Evolutionary conservation across 1,284 basidiomycete genomes (phyloP), one percentile per base, ranked within the genome.

Genomic region (Naganishia albida): DNA sequence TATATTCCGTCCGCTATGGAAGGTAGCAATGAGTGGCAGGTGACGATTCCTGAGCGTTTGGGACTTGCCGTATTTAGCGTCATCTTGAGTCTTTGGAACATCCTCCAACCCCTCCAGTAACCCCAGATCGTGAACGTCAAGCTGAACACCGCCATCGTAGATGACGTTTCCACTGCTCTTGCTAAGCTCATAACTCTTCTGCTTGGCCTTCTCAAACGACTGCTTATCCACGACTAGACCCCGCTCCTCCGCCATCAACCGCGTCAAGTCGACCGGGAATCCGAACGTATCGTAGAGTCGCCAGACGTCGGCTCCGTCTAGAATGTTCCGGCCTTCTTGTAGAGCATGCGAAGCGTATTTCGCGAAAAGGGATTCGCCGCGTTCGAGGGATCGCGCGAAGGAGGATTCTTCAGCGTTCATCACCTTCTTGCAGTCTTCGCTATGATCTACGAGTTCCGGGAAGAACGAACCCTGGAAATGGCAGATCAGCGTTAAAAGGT

Each of bases 251-350:
- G 96, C 95, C 95, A 99, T 99, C 69, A 99, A 83, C 63, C 90
- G 87, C 1, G 96, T 99, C 44, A 99, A 82, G 76, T 99, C 95
- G 60, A 93, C 93, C 0, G 95, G 96, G 83, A 99, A 99, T 46
- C 95, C 95, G 76, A 91, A 99, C 0, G 96, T 99, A 78, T 99
- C 96, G 78, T 99, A 99, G 60, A 99, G 81, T 38, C 91, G 85
- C 95, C 95, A 99, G 30, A 97, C 91, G 74, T 99, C 95, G 73
- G 88, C 88, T 15, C 95, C 95, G 69, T 83, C 87, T 49, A 99
- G 85, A 70, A 87, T 84, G 62, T 83, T 89, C 12, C 81, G 73
- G 15, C 86, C 87, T 49, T 84, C 82, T 54, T 88, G 84, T 68
- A 83, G 83, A 12, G 93, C 87, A 56, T 85, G 84, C 26, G 82